These are phyloP conservation scores for Talaromyces amestolkiae DNA, from an alignment of 2,329 filamentous ascomycete species.

Conservation along the genomic window DNA sequence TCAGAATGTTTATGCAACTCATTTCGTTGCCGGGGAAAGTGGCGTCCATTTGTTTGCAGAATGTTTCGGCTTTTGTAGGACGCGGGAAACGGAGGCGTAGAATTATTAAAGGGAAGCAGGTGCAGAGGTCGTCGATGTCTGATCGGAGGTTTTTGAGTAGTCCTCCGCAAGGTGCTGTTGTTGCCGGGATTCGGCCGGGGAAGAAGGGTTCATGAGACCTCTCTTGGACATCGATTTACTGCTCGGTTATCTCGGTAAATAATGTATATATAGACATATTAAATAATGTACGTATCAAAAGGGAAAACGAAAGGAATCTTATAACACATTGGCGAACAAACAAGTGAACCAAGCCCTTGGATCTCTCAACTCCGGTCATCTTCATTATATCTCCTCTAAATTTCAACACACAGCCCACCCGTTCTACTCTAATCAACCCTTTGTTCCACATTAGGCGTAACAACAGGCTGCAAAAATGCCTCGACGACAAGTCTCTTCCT, in stretches of 20 bases:
- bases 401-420: neutral
- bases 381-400: neutral
- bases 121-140: constrained; percentile 12
- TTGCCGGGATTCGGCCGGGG: neutral
- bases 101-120: constrained; percentile 27
- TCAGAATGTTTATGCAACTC: constrained; percentile 32
- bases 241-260: neutral
- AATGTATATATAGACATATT: neutral
- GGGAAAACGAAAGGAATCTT: neutral
- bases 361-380: neutral
- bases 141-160: neutral
- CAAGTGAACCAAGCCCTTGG: neutral
- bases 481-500: constrained; percentile 66
- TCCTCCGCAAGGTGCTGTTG: neutral
- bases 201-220: neutral
- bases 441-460: constrained; percentile 32
- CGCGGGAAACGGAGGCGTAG: constrained; percentile 4
- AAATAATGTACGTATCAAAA: neutral
- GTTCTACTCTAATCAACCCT: neutral
- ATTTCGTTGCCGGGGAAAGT: constrained; percentile 33
- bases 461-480: constrained; percentile 59
- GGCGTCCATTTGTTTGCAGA: constrained; percentile 23
- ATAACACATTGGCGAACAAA: neutral
- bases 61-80: constrained; percentile 13
- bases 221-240: neutral